Conservation (phyloP, 345 rosid species). For the Aegle marmelos region DNA sequence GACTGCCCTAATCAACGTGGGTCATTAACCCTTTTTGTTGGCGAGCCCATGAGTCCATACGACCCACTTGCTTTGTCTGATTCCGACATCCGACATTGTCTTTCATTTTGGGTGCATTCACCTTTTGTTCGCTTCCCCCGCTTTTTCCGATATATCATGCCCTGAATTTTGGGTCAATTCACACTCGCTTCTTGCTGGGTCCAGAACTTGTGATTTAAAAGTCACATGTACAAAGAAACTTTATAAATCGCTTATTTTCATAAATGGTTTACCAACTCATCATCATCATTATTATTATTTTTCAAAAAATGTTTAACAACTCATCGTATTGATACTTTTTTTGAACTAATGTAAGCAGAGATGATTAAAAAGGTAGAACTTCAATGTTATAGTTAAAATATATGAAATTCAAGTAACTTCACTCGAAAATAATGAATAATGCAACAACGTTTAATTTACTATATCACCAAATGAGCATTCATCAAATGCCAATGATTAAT, state of each 20-base stretch:
- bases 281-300: too few species aligned
- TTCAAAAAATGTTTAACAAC: too few species aligned
- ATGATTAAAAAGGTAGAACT: too few species aligned
- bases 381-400: too few species aligned
- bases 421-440: too few species aligned
- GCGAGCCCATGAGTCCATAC: conserved; percentile 5
- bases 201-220: background rate
- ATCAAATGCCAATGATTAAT: too few species aligned
- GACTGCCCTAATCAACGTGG: conserved; percentile 15
- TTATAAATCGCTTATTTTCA: background rate
- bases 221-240: background rate
- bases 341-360: too few species aligned
- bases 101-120: background rate
- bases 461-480: too few species aligned
- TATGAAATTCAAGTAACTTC: too few species aligned
- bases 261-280: too few species aligned
- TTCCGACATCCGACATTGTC: background rate
- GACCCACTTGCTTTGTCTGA: conserved; percentile 38
- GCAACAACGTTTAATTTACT: too few species aligned
- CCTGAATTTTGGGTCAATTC: background rate
- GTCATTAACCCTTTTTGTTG: conserved; percentile 6
- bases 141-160: background rate
- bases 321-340: too few species aligned
- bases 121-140: background rate
- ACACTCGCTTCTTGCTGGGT: background rate